A percentile compares a stretch with the other conserved stretches of the same genome.
Evolutionary conservation across 2,329 filamentous ascomycete genomes (phyloP).

Genomic region (Colletotrichum costaricense): DNA sequence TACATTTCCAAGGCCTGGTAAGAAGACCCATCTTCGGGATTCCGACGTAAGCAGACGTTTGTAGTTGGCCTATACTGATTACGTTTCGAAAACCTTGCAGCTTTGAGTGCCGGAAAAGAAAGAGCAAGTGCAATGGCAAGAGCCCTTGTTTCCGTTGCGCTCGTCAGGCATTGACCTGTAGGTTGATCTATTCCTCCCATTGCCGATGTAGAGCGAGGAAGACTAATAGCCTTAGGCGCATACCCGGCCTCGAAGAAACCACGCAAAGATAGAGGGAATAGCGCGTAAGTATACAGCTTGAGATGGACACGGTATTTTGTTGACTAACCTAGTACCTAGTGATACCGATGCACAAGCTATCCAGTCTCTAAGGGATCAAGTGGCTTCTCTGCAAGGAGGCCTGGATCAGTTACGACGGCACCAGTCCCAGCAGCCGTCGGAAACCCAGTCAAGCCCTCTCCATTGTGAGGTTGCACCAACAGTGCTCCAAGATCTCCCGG

Average conservation of each 20-base stretch:
- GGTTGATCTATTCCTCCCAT: not conserved
- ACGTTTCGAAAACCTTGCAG: not conserved
- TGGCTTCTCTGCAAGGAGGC: constrained; percentile 12
- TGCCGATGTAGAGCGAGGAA: not conserved
- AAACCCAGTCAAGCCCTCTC: not conserved
- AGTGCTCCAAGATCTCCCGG: not conserved
- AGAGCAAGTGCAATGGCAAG: constrained; percentile 33
- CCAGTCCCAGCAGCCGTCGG: not conserved
- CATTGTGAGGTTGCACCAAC: not conserved
- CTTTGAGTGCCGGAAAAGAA: constrained; percentile 28
- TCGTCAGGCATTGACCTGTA: constrained; percentile 27
- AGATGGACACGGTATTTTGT: not conserved
- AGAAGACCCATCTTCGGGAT: not conserved
- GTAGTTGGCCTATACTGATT: not conserved
- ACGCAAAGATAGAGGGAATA: not conserved
- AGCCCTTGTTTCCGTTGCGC: constrained; percentile 27
- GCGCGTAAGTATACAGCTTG: not conserved
- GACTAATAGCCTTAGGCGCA: constrained; percentile 3
- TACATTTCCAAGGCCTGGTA: constrained; percentile 34
- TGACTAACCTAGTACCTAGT: not conserved
- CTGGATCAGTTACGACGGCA: constrained; percentile 4
- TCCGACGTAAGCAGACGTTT: not conserved
- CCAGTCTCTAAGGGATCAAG: constrained; percentile 18
- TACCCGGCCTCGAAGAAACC: constrained; percentile 24
- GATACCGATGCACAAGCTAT: constrained; percentile 8